Conservation (phyloP, 208 protist species). For the Trichomonas vaginalis region DNA sequence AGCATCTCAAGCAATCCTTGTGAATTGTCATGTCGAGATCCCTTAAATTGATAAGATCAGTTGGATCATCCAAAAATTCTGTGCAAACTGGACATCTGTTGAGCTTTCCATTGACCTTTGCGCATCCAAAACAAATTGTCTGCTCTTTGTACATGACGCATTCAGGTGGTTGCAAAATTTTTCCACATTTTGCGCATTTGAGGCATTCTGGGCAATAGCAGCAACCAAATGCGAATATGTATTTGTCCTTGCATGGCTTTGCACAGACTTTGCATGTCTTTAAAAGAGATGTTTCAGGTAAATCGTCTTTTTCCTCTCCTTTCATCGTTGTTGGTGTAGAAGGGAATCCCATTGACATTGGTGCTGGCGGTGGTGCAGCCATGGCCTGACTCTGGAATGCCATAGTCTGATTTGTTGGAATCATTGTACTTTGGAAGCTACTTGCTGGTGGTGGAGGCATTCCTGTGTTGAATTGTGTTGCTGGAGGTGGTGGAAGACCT, state of each 20-base stretch:
- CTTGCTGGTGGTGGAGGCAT: not conserved
- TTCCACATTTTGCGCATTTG: not conserved
- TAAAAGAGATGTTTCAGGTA: not conserved
- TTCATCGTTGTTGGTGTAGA: not conserved
- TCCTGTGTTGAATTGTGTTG: not conserved
- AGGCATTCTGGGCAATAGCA: not conserved
- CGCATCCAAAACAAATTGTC: not conserved
- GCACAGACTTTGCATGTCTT: not conserved
- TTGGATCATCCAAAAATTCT: not conserved
- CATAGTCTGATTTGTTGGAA: not conserved
- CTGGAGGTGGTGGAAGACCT: not conserved
- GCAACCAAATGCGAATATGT: not conserved
- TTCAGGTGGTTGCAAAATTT: not conserved
- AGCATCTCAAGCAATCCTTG: not conserved
- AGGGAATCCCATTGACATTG: not conserved
- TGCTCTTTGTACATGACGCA: not conserved
- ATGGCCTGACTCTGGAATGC: too few relatives aligned
- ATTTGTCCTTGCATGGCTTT: not conserved
- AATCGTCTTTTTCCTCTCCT: too few relatives aligned
- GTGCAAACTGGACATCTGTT: not conserved
- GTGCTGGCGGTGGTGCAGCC: not conserved
- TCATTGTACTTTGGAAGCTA: too few relatives aligned
- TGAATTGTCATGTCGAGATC: not conserved
- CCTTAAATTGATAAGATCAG: not conserved
- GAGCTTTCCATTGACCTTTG: not conserved